phyloP scores from a whole-genome alignment of 495 filamentous ascomycete genomes.

The Penicillium verhagenii region DNA sequence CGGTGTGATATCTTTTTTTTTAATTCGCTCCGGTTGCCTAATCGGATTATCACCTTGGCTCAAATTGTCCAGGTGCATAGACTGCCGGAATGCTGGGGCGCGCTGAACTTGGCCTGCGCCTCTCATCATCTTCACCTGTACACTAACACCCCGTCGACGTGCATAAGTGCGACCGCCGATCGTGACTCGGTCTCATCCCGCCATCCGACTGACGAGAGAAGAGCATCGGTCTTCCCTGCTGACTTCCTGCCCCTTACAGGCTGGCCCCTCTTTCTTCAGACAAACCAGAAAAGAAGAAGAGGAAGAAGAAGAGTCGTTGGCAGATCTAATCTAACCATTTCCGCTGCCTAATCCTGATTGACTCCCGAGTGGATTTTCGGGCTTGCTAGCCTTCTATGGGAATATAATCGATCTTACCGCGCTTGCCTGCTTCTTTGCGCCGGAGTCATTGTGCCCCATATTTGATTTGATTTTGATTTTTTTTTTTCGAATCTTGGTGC shows the following conservation, averaged over 20 bases:
- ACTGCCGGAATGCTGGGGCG: slow-evolving; percentile 23
- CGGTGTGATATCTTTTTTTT: not conserved
- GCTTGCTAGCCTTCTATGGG: slow-evolving; percentile 3
- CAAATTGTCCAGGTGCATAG: slow-evolving; percentile 1
- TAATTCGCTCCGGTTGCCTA: not conserved
- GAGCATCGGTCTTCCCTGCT: slow-evolving; percentile 1
- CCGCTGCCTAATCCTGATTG: slow-evolving; percentile 6
- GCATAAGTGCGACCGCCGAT: slow-evolving; percentile 45
- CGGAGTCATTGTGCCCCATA: slow-evolving; percentile 9
- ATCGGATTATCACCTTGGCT: not conserved
- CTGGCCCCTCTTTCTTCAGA: slow-evolving; percentile 10
- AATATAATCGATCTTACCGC: slow-evolving; percentile 25
- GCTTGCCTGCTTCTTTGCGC: slow-evolving; percentile 16
- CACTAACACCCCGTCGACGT: slow-evolving; percentile 31
- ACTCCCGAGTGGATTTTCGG: slow-evolving; percentile 5
- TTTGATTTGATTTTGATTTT: slow-evolving; percentile 3
- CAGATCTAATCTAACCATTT: slow-evolving; percentile 20
- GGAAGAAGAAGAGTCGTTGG: not conserved
- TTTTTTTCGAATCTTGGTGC: not conserved
- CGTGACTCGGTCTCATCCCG: slow-evolving; percentile 21
- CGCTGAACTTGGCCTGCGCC: slow-evolving; percentile 18
- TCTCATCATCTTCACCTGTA: slow-evolving; percentile 16
- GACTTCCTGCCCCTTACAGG: slow-evolving; percentile 17
- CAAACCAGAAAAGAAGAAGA: not conserved
- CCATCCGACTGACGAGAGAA: not conserved